Conservation (phyloP, 495 filamentous ascomycete genomes). For the Podospora conica region DNA sequence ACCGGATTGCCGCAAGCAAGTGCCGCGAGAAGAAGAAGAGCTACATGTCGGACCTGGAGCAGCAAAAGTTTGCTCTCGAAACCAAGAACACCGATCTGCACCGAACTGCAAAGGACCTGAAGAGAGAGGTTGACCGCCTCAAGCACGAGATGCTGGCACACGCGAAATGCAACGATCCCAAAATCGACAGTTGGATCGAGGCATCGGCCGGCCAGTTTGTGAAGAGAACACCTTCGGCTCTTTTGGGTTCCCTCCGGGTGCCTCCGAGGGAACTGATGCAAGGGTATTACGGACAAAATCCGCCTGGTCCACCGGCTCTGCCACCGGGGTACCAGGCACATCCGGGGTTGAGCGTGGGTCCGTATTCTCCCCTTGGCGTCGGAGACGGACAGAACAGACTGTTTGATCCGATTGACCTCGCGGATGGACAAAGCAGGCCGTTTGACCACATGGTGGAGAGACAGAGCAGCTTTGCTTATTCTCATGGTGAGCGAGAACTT, state of each 20-base stretch:
- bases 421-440: background rate
- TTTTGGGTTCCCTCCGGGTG: too few relatives aligned
- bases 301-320: constrained; percentile 2
- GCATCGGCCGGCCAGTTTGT: constrained; percentile 39
- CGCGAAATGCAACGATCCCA: constrained; percentile 50
- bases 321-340: too few relatives aligned
- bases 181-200: constrained; percentile 43
- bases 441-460: constrained; percentile 6
- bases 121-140: constrained; percentile 44
- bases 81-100: constrained; percentile 30
- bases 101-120: constrained; percentile 35
- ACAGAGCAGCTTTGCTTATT: constrained; percentile 23
- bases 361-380: background rate
- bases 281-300: constrained; percentile 20
- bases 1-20: constrained; percentile 78
- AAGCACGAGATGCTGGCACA: constrained; percentile 56
- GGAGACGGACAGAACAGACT: background rate
- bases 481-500: constrained; percentile 21
- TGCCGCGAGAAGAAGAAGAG: constrained; percentile 85
- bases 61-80: constrained; percentile 37
- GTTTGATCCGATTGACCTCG: background rate
- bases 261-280: too few relatives aligned
- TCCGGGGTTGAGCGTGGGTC: too few relatives aligned
- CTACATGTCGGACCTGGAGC: constrained; percentile 57
- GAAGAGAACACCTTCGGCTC: too few relatives aligned